Conservation (phyloP, 164 flowering plant genomes). For the Taxillus chinensis region DNA sequence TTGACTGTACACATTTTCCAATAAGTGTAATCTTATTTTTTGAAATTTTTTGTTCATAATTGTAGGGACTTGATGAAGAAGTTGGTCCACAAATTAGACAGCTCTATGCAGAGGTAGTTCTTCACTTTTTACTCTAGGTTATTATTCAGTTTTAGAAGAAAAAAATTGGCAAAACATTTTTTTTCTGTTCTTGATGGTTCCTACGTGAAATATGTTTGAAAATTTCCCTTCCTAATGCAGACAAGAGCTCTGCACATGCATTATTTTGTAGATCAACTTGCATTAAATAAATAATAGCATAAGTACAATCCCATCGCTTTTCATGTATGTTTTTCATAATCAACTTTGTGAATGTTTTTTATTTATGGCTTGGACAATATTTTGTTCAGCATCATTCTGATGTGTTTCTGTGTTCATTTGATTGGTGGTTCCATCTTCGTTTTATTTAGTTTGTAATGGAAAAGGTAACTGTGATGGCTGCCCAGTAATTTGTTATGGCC, state of each 20-base stretch:
- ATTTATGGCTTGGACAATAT: neutral
- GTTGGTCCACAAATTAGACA: slow-evolving; percentile 74
- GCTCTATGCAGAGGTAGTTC: slow-evolving; percentile 78
- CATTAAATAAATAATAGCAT: neutral
- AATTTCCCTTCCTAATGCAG: neutral
- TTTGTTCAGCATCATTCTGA: too few species aligned
- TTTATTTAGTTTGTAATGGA: too few species aligned
- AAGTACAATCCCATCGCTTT: too few species aligned
- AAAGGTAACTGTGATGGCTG: too few species aligned
- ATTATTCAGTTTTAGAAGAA: neutral
- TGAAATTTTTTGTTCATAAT: slow-evolving; percentile 1
- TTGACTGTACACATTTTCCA: neutral
- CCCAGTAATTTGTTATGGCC: too few species aligned
- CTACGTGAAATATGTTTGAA: neutral
- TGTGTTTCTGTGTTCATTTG: too few species aligned
- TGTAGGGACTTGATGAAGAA: slow-evolving; percentile 89
- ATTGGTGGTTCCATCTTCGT: too few species aligned
- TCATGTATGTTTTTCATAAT: too few species aligned
- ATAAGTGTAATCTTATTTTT: neutral
- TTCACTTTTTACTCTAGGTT: neutral
- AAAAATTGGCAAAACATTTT: neutral
- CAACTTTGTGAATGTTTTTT: neutral
- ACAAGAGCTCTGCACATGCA: neutral
- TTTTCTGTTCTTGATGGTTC: neutral
- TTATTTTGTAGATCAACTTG: neutral